These are phyloP conservation scores for Thelephora ganbajun DNA, from an alignment of 768 basidiomycete genomes.

Conservation along the genomic window DNA sequence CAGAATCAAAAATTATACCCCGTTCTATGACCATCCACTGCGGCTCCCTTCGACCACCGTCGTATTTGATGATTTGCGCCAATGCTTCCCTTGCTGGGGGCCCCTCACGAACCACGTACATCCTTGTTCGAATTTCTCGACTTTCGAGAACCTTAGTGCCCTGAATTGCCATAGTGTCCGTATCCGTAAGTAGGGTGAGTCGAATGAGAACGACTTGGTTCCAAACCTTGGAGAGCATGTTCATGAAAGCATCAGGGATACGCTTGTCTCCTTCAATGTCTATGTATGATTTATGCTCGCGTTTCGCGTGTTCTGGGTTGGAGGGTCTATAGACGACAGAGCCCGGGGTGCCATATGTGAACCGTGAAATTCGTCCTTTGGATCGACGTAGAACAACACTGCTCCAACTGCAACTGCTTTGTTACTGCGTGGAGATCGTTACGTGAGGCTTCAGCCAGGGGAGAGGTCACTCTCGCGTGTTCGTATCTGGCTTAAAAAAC, in stretches of 20 bases:
- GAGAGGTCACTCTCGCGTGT: not conserved
- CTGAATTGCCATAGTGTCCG: constrained; percentile 18
- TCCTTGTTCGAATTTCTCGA: no score
- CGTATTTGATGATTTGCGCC: constrained; percentile 17
- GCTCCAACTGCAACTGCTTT: constrained; percentile 44
- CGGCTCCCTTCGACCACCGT: constrained; percentile 19
- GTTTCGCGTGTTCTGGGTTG: constrained; percentile 27
- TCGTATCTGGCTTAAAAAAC: constrained; percentile 57
- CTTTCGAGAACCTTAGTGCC: constrained; percentile 30
- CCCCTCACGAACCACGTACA: constrained; percentile 14
- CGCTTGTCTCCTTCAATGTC: no score
- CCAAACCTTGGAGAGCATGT: no score
- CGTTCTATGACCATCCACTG: constrained; percentile 22
- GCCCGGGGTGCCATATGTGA: constrained; percentile 35
- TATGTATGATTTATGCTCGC: constrained; percentile 18
- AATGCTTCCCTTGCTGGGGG: constrained; percentile 15
- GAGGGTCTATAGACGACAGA: constrained; percentile 19
- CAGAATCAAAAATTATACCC: no score
- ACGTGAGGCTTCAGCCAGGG: no score
- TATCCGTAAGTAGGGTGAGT: no score
- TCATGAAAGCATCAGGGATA: no score
- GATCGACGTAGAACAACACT: constrained; percentile 28
- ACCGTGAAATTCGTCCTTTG: constrained; percentile 31
- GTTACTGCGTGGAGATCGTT: constrained; percentile 20
- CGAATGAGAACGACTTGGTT: no score